Percentiles rank a stretch among this genome's conserved stretches.
phyloP scores from a whole-genome alignment of 768 basidiomycete genomes.

The Suillus brevipes region DNA sequence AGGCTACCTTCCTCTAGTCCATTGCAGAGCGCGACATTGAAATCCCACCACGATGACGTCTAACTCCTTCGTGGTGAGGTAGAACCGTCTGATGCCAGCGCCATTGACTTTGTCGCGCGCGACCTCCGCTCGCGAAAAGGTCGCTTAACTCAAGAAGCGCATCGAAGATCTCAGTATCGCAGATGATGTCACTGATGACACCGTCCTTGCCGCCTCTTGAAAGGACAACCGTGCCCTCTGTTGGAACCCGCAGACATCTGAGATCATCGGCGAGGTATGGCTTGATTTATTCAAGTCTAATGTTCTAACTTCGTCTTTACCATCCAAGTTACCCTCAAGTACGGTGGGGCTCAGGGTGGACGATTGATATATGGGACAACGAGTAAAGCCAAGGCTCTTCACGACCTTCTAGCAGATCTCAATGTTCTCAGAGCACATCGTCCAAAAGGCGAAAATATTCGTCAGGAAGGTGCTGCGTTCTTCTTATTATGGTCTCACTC shows the following conservation, averaged over 20 bases:
- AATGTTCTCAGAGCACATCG: slow-evolving; percentile 31
- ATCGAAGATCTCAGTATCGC: slow-evolving; percentile 91
- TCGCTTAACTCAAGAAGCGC: slow-evolving; percentile 83
- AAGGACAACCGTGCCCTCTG: slow-evolving; percentile 95
- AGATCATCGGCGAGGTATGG: slow-evolving; percentile 88
- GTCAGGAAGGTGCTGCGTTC: slow-evolving; percentile 19
- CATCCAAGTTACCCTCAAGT: slow-evolving; percentile 27
- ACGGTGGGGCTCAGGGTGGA: slow-evolving; percentile 21
- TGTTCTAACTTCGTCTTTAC: slow-evolving; percentile 12
- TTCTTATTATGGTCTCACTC: slow-evolving; percentile 26
- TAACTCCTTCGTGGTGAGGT: slow-evolving; percentile 96
- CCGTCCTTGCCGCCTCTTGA: no score
- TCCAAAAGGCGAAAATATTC: slow-evolving; percentile 29
- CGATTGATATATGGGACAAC: slow-evolving; percentile 13
- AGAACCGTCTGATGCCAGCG: slow-evolving; percentile 92
- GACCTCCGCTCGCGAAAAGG: no score
- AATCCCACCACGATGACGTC: slow-evolving; percentile 95
- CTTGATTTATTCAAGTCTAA: neutral
- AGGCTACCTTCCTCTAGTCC: slow-evolving; percentile 96
- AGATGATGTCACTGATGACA: slow-evolving; percentile 85
- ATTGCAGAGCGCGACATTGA: slow-evolving; percentile 94
- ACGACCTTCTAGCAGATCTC: slow-evolving; percentile 29
- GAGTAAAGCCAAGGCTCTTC: slow-evolving; percentile 18
- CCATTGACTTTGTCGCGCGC: slow-evolving; percentile 95
- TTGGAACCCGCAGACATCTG: slow-evolving; percentile 91